Conservation (phyloP, 257 asterid species). For the Solanum medicagineum region DNA sequence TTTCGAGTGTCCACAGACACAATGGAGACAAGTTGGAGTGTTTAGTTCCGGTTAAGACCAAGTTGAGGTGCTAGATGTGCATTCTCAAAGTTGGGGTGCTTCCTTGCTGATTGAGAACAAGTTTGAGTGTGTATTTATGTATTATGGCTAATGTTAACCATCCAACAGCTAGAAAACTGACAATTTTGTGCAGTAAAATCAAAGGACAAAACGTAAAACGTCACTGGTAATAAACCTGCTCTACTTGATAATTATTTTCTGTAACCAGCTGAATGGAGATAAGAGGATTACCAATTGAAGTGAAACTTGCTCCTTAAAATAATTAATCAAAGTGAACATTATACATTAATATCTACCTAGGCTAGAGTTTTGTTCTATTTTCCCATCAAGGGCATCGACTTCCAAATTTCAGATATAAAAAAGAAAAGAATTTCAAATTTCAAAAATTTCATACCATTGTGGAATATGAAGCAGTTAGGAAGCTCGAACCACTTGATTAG, state of each 20-base stretch:
- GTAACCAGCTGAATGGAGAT: not conserved
- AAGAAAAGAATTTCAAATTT: not conserved
- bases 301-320: not conserved
- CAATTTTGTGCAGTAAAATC: not conserved
- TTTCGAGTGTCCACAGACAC: no score
- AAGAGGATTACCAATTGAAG: not conserved
- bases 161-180: not conserved
- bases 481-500: slow-evolving; percentile 95
- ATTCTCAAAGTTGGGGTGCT: not conserved
- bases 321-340: not conserved
- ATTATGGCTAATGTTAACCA: not conserved
- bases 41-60: no score
- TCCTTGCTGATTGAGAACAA: not conserved
- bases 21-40: no score
- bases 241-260: not conserved
- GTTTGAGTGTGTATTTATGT: not conserved
- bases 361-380: not conserved
- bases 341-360: not conserved
- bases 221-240: not conserved
- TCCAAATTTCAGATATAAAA: not conserved
- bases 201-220: not conserved
- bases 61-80: not conserved
- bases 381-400: not conserved
- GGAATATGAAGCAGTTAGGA: slow-evolving; percentile 96
- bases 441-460: slow-evolving; percentile 47